phyloP scores from a whole-genome alignment of 306 rosid genomes.

The Acacia crassicarpa region DNA sequence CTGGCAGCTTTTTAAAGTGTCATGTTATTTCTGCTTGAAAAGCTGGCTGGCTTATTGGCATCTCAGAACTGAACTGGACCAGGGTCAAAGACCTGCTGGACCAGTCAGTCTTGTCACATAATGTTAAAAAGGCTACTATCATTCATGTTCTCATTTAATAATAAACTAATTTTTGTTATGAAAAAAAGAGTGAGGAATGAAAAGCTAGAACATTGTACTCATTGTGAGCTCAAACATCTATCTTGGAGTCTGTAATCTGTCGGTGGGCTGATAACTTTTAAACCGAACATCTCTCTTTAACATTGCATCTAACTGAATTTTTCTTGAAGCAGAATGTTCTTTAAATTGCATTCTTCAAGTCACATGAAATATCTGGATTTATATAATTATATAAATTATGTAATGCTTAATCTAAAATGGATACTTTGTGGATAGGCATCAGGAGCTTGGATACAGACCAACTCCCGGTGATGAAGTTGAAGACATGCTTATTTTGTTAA shows the following conservation, averaged over 20 bases:
- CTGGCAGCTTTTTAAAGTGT: background rate
- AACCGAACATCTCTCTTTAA: background rate
- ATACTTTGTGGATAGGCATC: constrained; percentile 58
- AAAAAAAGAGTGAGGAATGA: background rate
- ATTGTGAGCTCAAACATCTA: background rate
- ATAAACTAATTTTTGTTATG: background rate
- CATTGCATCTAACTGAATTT: background rate
- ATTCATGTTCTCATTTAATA: background rate
- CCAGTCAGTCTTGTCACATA: background rate
- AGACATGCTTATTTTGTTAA: constrained; percentile 83
- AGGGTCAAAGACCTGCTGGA: background rate
- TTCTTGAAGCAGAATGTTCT: background rate
- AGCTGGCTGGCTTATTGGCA: background rate
- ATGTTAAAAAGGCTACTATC: background rate
- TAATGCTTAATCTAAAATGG: constrained; percentile 16
- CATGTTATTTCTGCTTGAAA: background rate
- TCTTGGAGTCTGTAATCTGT: background rate
- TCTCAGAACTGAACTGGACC: background rate
- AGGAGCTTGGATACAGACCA: constrained; percentile 76
- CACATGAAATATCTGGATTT: constrained; percentile 6
- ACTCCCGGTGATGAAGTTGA: constrained; percentile 97
- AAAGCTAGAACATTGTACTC: background rate
- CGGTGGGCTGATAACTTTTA: background rate
- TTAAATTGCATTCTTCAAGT: background rate
- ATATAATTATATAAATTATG: constrained; percentile 16